Base-by-base conservation (phyloP, 2,329 filamentous ascomycete species). In the Bipolaris oryzae region DNA sequence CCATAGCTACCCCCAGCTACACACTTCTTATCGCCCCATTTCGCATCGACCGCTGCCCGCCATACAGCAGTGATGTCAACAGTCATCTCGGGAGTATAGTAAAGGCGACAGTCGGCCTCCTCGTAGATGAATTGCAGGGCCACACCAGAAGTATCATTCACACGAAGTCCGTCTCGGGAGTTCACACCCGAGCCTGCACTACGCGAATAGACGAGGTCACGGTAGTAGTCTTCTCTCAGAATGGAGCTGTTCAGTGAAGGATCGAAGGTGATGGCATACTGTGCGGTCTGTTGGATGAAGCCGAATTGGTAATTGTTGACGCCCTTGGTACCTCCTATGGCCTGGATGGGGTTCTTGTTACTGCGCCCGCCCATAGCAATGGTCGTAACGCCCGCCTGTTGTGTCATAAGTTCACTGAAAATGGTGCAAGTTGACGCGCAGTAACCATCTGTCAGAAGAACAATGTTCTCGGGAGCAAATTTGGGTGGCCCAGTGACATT, bases 391-490 rank as follows among this genome's bases (percentile, higher is more conserved):
- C 81, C 80, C 20, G 77, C 83, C 57, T 84, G 78, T 23, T 79
- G 71, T 21, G 79, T 79, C 63, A 87, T 75, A 63, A 86, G 79
- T 61, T 87, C 82, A 10, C 79, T 78, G 58, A 85, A 85, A 3
- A 85, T 75, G 3, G 83, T 81, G 73, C 85, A 87, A 2, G 84
- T 84, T 0, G 83, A 86, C 20, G 81, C 81, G 69, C 85, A 87
- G 63, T 82, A 80, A 33, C 84, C 85, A 64, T 87, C 85, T 49
- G 82, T 81, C n/a, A 87, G 71, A 23, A 85, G 67, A 46, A 86
- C 77, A 28, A 78, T 75, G 61, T 77, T 73, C 41, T 86, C 82
- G 3, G 85, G 73, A 9, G 77, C 76, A 69, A 88, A 89, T 3
- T 82, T 84, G 48, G 77, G 57, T 50, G 59, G 18, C 60, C 73